phyloP scores from a whole-genome alignment of 495 filamentous ascomycete species.

The Annulohypoxylon maeteangense region DNA sequence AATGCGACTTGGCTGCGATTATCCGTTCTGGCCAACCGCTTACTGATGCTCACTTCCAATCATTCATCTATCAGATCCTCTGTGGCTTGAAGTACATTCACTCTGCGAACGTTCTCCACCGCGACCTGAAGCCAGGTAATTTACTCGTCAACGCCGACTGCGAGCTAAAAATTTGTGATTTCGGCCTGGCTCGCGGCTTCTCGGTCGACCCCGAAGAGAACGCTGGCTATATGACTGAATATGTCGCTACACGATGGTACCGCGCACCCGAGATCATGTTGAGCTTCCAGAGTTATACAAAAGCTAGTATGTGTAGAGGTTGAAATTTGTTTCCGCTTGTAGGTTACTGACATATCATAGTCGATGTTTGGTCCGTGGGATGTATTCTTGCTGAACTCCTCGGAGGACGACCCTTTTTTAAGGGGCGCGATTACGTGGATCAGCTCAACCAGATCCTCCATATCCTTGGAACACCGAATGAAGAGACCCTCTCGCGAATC shows the following conservation, averaged over 20 bases:
- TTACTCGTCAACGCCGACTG: slow-evolving; percentile 98
- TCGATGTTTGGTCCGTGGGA: slow-evolving; percentile 98
- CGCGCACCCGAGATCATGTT: slow-evolving; percentile 99
- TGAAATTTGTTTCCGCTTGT: not conserved
- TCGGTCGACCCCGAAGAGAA: slow-evolving; percentile 98
- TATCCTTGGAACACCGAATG: slow-evolving; percentile 95
- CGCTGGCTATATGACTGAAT: slow-evolving; percentile 99
- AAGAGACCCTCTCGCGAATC: slow-evolving; percentile 93
- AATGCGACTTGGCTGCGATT: slow-evolving; percentile 98
- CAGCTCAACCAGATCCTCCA: slow-evolving; percentile 99
- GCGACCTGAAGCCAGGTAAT: slow-evolving; percentile 97
- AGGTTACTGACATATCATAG: slow-evolving; percentile 56
- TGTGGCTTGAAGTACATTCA: slow-evolving; percentile 99
- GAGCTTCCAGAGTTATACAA: slow-evolving; percentile 99
- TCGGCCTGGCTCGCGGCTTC: slow-evolving; percentile 94
- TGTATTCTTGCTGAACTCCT: slow-evolving; percentile 97
- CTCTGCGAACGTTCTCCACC: slow-evolving; percentile 95
- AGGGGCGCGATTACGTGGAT: slow-evolving; percentile 98
- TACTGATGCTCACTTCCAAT: slow-evolving; percentile 96
- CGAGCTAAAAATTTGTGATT: slow-evolving; percentile 99
- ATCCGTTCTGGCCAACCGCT: slow-evolving; percentile 95
- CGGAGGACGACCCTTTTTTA: slow-evolving; percentile 97
- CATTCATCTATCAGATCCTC: slow-evolving; percentile 93
- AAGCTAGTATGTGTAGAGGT: slow-evolving; percentile 81
- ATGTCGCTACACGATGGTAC: slow-evolving; percentile 98